Evolutionary conservation across 805 yeast species (phyloP).

Genomic region (Schwanniomyces vanrijiae): DNA sequence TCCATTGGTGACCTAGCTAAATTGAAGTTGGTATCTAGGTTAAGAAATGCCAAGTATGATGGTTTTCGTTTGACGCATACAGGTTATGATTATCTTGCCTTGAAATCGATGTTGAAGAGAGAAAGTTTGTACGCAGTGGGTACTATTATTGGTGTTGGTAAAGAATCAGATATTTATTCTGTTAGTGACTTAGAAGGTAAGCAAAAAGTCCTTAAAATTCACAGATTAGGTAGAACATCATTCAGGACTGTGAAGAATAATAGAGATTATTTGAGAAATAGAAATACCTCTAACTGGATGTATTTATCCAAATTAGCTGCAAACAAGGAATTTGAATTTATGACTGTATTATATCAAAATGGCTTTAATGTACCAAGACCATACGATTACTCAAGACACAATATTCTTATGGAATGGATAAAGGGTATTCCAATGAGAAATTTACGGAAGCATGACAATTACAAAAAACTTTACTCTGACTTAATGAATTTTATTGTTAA

Average conservation of each 20-base stretch:
- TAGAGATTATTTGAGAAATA: conserved; percentile 81
- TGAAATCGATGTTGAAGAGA: conserved; percentile 77
- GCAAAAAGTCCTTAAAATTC: conserved; percentile 79
- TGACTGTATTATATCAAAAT: conserved; percentile 68
- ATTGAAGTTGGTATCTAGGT: conserved; percentile 68
- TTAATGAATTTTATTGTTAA: conserved; percentile 84
- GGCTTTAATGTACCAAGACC: conserved; percentile 90
- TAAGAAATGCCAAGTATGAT: conserved; percentile 91
- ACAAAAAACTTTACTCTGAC: conserved; percentile 73
- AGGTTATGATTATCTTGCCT: conserved; percentile 91
- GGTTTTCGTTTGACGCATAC: conserved; percentile 87
- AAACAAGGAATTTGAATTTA: conserved; percentile 84
- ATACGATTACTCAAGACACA: conserved; percentile 85
- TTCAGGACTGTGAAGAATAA: conserved; percentile 90
- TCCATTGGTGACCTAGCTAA: conserved; percentile 87
- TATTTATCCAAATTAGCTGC: conserved; percentile 87
- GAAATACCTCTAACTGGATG: conserved; percentile 88
- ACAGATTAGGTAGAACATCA: conserved; percentile 90
- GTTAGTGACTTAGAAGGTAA: conserved; percentile 66
- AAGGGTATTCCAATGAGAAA: conserved; percentile 90
- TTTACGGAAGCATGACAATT: conserved; percentile 66
- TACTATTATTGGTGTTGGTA: conserved; percentile 91
- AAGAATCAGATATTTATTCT: conserved; percentile 92
- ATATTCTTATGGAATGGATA: conserved; percentile 89
- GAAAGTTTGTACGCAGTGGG: conserved; percentile 78